These are phyloP conservation scores for Scheffersomyces lignicola DNA, from an alignment of 1,139 yeast genomes.

Conservation along the genomic window DNA sequence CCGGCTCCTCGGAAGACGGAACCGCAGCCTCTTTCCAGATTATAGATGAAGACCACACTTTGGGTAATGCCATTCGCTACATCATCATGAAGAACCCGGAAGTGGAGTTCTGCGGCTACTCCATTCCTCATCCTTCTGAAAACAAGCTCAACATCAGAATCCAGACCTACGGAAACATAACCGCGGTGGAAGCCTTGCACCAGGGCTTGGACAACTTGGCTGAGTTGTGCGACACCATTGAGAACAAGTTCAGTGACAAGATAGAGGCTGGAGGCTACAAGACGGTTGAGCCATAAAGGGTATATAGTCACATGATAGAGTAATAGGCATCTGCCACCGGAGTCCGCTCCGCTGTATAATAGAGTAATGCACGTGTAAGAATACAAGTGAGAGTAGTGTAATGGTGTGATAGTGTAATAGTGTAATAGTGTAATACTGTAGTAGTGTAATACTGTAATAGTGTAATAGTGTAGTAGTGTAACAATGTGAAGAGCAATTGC, in stretches of 20 bases:
- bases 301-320: too few relatives aligned
- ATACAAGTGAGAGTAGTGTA: too few relatives aligned
- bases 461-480: too few relatives aligned
- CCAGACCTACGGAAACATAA: slow-evolving; percentile 85
- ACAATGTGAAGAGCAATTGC: too few relatives aligned
- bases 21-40: slow-evolving; percentile 94
- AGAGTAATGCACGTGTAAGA: slow-evolving; percentile 7
- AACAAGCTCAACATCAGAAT: slow-evolving; percentile 85
- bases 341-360: slow-evolving; percentile 25
- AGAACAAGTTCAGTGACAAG: slow-evolving; percentile 68
- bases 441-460: too few relatives aligned
- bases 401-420: too few relatives aligned
- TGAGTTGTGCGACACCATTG: slow-evolving; percentile 82
- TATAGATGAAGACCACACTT: slow-evolving; percentile 89
- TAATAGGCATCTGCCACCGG: too few relatives aligned
- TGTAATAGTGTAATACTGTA: too few relatives aligned
- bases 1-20: slow-evolving; percentile 95
- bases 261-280: slow-evolving; percentile 53
- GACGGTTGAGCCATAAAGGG: slow-evolving; percentile 30
- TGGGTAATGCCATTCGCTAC: slow-evolving; percentile 91
- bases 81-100: slow-evolving; percentile 97
- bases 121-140: slow-evolving; percentile 99
- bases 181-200: slow-evolving; percentile 92
- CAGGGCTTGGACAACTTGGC: slow-evolving; percentile 86
- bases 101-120: slow-evolving; percentile 96